Evolutionary conservation across 176 grass and related monocot species (phyloP), one percentile per base, ranked within the genome.

Genomic region (Elymus sibiricus): DNA sequence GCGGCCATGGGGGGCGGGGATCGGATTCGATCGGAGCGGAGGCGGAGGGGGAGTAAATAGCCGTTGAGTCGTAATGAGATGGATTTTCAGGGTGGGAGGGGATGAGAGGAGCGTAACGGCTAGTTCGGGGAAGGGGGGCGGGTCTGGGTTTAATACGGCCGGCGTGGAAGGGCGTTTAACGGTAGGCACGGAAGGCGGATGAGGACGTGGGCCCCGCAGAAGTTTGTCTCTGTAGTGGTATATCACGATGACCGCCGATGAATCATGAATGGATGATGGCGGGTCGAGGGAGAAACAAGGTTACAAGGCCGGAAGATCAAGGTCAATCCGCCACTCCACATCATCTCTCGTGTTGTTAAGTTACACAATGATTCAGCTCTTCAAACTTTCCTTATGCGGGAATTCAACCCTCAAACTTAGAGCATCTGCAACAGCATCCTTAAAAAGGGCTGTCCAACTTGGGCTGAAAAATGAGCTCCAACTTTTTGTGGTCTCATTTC

Each of bases 1-100:
- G 92, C 71, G 70, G 61, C 67, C 80, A 87, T 89, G 83, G 77
- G 53, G 62, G 49, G 84, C 1, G 68, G 71, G 27, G 82, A 86
- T 82, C 55, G 9, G 83, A 86, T 56, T 56, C 51, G 51, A 56
- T 34, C 78, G 42, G 64, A 58, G 62, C 1, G 79, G 12, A 63
- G 40, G 19, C 3, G 51, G 6, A 6, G 27, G 11, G 9, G 43
- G 53, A 22, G 53, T 58, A 78, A 77, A 69, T 82, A 79, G 78
- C 78, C 89, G 88, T 83, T 83, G 75, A 61, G 68, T 38, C 14
- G n/a, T 32, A 5, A 13, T 21, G 76, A 28, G 63, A 42, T 13
- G 79, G 79, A 68, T 83, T 89, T 83, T 56, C 26, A 9, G 53
- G 55, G 65, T 27, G 71, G 15, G 56, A 63, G 5, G 77, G 7